Evolutionary conservation across 202 grass and related monocot species (phyloP).

Genomic region (Brachypodium distachyon): DNA sequence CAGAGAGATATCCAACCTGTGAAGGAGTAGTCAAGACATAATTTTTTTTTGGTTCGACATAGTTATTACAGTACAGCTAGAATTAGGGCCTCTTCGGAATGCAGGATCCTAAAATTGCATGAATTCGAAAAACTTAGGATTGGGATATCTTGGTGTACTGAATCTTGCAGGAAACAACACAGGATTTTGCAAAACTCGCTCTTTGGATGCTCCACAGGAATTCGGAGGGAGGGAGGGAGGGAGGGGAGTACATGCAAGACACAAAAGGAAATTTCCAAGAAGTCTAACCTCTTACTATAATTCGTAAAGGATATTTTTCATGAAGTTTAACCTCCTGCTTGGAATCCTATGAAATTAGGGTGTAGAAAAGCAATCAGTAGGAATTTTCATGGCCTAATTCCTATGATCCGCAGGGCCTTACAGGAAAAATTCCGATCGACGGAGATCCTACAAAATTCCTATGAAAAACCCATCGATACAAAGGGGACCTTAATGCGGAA

Average conservation of each 20-base stretch:
- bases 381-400: background rate
- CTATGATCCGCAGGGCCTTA: background rate
- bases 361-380: background rate
- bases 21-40: slow-evolving; percentile 10
- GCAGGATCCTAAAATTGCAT: background rate
- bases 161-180: background rate
- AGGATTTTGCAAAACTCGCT: background rate
- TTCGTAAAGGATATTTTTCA: background rate
- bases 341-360: background rate
- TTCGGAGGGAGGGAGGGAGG: background rate
- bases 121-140: background rate
- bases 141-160: background rate
- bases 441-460: background rate
- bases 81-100: background rate
- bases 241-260: background rate
- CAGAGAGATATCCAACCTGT: slow-evolving; percentile 94
- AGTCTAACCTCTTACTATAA: background rate
- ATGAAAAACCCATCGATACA: background rate
- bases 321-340: background rate
- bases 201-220: background rate
- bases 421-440: background rate
- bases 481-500: background rate
- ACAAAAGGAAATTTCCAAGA: background rate
- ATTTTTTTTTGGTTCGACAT: slow-evolving; percentile 1
- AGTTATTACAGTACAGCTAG: background rate